Evolutionary conservation across 371 early-diverging fungal genomes (phyloP).

Genomic region (Mortierella sp.): DNA sequence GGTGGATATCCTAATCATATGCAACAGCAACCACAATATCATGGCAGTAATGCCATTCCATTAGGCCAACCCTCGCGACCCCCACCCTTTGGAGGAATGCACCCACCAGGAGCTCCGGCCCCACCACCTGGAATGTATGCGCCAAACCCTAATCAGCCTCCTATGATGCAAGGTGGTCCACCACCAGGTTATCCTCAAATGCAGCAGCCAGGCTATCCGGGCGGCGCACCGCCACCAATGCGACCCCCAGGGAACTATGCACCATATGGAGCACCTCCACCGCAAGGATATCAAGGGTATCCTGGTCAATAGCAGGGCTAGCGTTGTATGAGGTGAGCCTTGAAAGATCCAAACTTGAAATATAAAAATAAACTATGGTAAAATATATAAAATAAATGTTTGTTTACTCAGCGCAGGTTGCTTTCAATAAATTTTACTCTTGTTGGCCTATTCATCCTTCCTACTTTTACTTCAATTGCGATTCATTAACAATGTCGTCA

Average conservation of each 20-base stretch:
- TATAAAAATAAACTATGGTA: too few species aligned
- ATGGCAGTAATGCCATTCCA: conserved; percentile 55
- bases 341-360: too few species aligned
- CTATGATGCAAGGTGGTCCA: conserved; percentile 50
- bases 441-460: not conserved
- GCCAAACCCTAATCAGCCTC: conserved; percentile 43
- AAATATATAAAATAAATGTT: too few species aligned
- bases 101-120: conserved; percentile 29
- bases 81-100: conserved; percentile 53
- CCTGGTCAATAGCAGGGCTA: conserved; percentile 33
- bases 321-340: not conserved
- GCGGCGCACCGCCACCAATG: conserved; percentile 50
- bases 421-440: too few species aligned
- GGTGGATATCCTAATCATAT: conserved; percentile 41
- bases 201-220: conserved; percentile 34
- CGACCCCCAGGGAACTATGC: conserved; percentile 55
- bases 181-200: conserved; percentile 49
- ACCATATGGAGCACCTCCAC: conserved; percentile 46
- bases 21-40: conserved; percentile 49
- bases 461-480: not conserved
- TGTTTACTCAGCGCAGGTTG: too few species aligned
- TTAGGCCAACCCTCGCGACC: conserved; percentile 48
- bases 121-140: conserved; percentile 54
- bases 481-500: conserved; percentile 19
- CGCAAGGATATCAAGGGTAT: conserved; percentile 38